phyloP scores from a whole-genome alignment of 495 filamentous ascomycete species.

The Cryomyces minteri region DNA sequence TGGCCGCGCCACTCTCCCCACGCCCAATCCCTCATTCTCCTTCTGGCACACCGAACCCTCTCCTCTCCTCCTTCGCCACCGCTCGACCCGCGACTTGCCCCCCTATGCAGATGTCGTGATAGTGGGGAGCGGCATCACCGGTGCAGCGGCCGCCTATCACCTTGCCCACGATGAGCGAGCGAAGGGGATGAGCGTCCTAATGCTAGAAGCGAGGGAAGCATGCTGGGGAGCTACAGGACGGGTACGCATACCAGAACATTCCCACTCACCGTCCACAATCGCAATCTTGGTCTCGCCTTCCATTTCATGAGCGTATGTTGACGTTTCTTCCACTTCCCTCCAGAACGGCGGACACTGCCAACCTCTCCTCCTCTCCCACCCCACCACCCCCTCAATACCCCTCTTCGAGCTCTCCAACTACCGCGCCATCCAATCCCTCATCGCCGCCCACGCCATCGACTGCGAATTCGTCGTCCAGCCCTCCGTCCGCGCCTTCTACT shows the following conservation, averaged over 20 bases:
- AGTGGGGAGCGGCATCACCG: slow-evolving; percentile 57
- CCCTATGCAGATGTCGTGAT: slow-evolving; percentile 41
- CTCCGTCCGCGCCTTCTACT: slow-evolving; percentile 35
- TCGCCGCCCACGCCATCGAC: slow-evolving; percentile 31
- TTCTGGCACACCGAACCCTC: slow-evolving; percentile 57
- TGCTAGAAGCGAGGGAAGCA: slow-evolving; percentile 63
- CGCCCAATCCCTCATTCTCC: slow-evolving; percentile 36
- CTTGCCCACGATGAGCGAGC: slow-evolving; percentile 28
- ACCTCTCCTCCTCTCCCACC: slow-evolving; percentile 33
- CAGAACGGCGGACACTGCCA: slow-evolving; percentile 64
- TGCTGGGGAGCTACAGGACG: slow-evolving; percentile 71
- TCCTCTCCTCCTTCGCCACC: slow-evolving; percentile 34
- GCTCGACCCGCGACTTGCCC: slow-evolving; percentile 41
- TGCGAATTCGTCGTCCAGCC: slow-evolving; percentile 40
- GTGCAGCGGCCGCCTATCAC: slow-evolving; percentile 43
- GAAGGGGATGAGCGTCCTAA: slow-evolving; percentile 31
- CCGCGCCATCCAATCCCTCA: slow-evolving; percentile 28
- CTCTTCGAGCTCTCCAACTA: slow-evolving; percentile 47
- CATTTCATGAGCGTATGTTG: not conserved
- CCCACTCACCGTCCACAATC: no score
- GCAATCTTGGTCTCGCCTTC: not conserved
- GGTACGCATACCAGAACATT: slow-evolving; percentile 17
- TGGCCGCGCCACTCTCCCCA: slow-evolving; percentile 22
- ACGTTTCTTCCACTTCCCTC: not conserved
- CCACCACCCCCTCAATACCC: slow-evolving; percentile 25